Evolutionary conservation across 352 stramenopile species (phyloP).

Genomic region (Phytophthora lateralis): DNA sequence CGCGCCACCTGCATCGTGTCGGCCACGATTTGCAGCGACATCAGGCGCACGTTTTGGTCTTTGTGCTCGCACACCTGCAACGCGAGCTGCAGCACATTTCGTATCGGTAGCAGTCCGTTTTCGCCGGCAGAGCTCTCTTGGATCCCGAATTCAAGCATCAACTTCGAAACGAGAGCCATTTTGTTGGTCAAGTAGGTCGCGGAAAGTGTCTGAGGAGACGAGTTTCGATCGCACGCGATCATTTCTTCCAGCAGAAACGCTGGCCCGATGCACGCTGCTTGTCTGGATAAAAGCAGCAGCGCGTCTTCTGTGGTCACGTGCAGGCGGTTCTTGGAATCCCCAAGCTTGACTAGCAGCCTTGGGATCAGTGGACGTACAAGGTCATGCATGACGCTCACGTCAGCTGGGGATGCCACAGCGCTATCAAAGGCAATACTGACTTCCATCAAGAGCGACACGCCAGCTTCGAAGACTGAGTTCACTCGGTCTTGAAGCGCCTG

Average conservation of each 20-base stretch:
- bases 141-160: constrained; percentile 80
- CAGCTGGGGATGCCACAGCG: constrained; percentile 17
- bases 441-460: constrained; percentile 73
- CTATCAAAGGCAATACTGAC: constrained; percentile 65
- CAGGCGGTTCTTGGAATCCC: constrained; percentile 73
- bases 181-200: constrained; percentile 75
- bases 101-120: constrained; percentile 50
- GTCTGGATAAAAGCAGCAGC: constrained; percentile 69
- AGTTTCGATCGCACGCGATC: constrained; percentile 68
- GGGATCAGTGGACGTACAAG: constrained; percentile 71
- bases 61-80: constrained; percentile 78
- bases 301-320: constrained; percentile 80
- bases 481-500: constrained; percentile 75
- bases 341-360: constrained; percentile 73
- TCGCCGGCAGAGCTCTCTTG: constrained; percentile 52
- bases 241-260: constrained; percentile 82
- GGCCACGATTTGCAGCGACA: constrained; percentile 71
- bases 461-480: constrained; percentile 80
- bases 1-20: constrained; percentile 69
- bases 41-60: constrained; percentile 66
- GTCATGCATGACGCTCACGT: constrained; percentile 51
- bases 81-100: constrained; percentile 70
- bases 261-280: constrained; percentile 57
- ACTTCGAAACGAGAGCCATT: constrained; percentile 68
- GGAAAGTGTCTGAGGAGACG: constrained; percentile 55